phyloP scores from a whole-genome alignment of 139 green algal genomes.

The Raphidocelis subcapitata region DNA sequence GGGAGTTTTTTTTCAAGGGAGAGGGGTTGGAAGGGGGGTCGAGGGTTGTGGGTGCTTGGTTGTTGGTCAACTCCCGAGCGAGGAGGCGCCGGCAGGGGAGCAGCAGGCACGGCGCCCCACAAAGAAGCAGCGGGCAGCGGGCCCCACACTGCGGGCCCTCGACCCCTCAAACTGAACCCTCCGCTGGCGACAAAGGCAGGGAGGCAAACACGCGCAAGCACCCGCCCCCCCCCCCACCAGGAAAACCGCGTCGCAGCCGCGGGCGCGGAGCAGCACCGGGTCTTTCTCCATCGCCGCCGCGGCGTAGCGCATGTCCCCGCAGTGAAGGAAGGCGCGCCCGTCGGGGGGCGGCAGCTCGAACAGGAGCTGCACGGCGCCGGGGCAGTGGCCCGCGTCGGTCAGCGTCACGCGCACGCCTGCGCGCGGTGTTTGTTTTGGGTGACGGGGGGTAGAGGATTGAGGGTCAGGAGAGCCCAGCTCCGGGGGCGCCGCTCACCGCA shows the following conservation, averaged over 20 bases:
- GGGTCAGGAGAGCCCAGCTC: neutral
- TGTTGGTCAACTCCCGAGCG: too few species aligned
- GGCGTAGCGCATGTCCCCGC: slow-evolving; percentile 75
- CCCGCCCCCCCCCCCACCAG: too few species aligned
- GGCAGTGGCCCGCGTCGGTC: slow-evolving; percentile 84
- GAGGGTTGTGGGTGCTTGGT: too few species aligned
- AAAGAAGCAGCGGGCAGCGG: too few species aligned
- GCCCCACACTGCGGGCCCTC: too few species aligned
- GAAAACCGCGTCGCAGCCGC: slow-evolving; percentile 56
- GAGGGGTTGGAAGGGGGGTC: too few species aligned
- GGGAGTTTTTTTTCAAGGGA: too few species aligned
- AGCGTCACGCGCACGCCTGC: slow-evolving; percentile 69
- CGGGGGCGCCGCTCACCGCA: neutral
- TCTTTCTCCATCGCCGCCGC: slow-evolving; percentile 41
- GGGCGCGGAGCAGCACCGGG: slow-evolving; percentile 47
- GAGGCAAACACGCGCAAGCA: too few species aligned
- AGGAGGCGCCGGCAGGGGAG: too few species aligned
- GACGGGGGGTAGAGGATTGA: neutral
- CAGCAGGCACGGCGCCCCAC: too few species aligned
- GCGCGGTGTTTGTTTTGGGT: neutral
- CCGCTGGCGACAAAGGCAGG: too few species aligned
- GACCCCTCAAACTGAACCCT: too few species aligned
- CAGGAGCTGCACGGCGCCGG: slow-evolving; percentile 73
- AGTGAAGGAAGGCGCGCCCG: slow-evolving; percentile 63
- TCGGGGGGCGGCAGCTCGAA: slow-evolving; percentile 67